Percentiles rank a stretch among this genome's conserved stretches.
Conservation (phyloP, 257 asterid species). For the Perilla frutescens region DNA sequence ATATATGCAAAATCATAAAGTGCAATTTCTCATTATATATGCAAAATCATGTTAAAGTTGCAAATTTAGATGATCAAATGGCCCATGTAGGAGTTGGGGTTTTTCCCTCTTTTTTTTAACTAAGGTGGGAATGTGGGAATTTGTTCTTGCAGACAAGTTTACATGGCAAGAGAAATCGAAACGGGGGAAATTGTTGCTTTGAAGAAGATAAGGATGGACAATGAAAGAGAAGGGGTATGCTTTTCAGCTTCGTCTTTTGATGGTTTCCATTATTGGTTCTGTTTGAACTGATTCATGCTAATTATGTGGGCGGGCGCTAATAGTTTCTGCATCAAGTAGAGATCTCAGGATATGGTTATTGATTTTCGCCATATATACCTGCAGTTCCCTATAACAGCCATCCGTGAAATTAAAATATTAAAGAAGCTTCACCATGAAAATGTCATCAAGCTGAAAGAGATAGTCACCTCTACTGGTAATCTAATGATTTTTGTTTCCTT, state of each 20-base stretch:
- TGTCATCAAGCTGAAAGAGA: slow-evolving; percentile 84
- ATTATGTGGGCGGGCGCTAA: slow-evolving; percentile 4
- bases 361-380: slow-evolving; percentile 26
- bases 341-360: slow-evolving; percentile 18
- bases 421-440: slow-evolving; percentile 94
- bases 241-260: slow-evolving; percentile 23
- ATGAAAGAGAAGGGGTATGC: slow-evolving; percentile 93
- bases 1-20: neutral
- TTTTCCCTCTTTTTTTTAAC: neutral
- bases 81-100: neutral
- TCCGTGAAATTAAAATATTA: slow-evolving; percentile 83
- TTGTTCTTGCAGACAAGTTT: slow-evolving; percentile 69
- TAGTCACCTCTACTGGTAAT: slow-evolving; percentile 83
- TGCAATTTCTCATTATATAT: neutral
- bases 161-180: slow-evolving; percentile 79
- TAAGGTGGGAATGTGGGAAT: slow-evolving; percentile 7
- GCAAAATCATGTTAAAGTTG: neutral
- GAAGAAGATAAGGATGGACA: slow-evolving; percentile 95
- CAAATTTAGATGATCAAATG: slow-evolving; percentile 9
- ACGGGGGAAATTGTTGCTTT: slow-evolving; percentile 93
- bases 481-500: slow-evolving; percentile 6
- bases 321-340: neutral
- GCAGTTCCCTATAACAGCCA: slow-evolving; percentile 93
- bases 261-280: slow-evolving; percentile 18
- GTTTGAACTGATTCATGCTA: slow-evolving; percentile 24